Evolutionary conservation across 2,329 filamentous ascomycete genomes (phyloP).

Genomic region (Botryosphaeria dothidea): DNA sequence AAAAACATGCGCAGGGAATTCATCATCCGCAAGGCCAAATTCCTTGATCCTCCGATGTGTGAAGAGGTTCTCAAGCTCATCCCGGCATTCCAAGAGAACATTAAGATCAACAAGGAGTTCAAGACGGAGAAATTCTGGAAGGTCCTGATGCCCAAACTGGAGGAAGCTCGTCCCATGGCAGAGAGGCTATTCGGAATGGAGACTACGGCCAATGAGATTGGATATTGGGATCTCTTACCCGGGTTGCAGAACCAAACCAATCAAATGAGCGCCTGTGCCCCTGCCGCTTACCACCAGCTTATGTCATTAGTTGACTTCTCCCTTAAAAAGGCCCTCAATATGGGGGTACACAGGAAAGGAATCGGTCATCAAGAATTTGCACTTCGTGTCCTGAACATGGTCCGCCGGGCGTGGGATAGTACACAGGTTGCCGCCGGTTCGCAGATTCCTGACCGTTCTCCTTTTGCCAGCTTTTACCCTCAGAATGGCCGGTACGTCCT

Average conservation of each 20-base stretch:
- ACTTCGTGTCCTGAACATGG: constrained; percentile 28
- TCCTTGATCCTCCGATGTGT: constrained; percentile 39
- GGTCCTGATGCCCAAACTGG: constrained; percentile 29
- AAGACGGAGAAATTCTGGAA: constrained; percentile 32
- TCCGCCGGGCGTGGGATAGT: constrained; percentile 24
- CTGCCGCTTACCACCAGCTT: constrained; percentile 5
- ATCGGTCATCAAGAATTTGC: constrained; percentile 28
- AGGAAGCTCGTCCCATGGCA: constrained; percentile 26
- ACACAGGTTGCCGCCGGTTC: constrained; percentile 16
- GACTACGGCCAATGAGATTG: constrained; percentile 20
- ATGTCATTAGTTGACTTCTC: not conserved
- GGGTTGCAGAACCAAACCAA: constrained; percentile 10
- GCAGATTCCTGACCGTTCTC: constrained; percentile 15
- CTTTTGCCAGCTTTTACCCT: constrained; percentile 12
- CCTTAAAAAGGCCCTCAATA: not conserved
- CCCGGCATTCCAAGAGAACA: constrained; percentile 39
- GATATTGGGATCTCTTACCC: constrained; percentile 20
- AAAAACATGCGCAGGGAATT: constrained; percentile 36
- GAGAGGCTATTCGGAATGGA: constrained; percentile 23
- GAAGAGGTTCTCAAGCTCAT: constrained; percentile 38
- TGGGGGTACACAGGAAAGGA: constrained; percentile 1
- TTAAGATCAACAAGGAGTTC: constrained; percentile 39
- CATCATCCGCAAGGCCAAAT: constrained; percentile 39
- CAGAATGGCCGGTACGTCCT: constrained; percentile 27
- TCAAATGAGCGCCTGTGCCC: constrained; percentile 12